A percentile compares a stretch with the other conserved stretches of the same genome.
Conservation (phyloP, 2,329 filamentous ascomycete species). For the Talaromyces piceae region DNA sequence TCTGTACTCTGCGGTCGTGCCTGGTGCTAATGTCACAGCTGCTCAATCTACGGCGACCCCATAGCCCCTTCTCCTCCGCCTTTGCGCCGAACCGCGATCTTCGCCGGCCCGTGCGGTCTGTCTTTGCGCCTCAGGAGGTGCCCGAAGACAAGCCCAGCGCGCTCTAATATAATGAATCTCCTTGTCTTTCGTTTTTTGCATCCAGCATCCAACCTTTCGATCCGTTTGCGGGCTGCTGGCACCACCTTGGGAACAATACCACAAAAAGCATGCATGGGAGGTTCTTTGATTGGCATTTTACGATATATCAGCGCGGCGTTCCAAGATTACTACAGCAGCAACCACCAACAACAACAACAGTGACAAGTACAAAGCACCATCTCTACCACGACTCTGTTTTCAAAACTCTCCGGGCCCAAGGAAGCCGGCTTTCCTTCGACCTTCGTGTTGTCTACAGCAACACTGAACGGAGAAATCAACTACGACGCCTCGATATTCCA, state of each 20-base stretch:
- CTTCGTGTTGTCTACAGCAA: background rate
- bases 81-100: conserved; percentile 12
- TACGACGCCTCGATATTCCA: background rate
- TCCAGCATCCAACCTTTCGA: no score
- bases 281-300: conserved; percentile 11
- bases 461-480: background rate
- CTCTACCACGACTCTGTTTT: background rate
- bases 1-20: no score
- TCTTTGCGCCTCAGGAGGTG: conserved; percentile 4
- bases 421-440: conserved; percentile 2
- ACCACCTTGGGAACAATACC: background rate
- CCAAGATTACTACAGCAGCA: background rate
- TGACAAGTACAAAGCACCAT: no score
- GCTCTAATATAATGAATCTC: conserved; percentile 5
- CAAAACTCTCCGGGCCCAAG: no score
- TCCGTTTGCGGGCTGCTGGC: background rate
- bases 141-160: conserved; percentile 11
- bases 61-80: conserved; percentile 6
- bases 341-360: background rate
- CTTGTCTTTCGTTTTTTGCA: background rate
- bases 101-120: conserved; percentile 7
- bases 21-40: conserved; percentile 5
- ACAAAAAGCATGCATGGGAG: conserved; percentile 9
- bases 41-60: conserved; percentile 12
- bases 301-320: conserved; percentile 13